Percentiles rank a stretch among this genome's conserved stretches.
phyloP scores from a whole-genome alignment of 1,139 yeast genomes.

The Hemisphaericaspora subhashii region DNA sequence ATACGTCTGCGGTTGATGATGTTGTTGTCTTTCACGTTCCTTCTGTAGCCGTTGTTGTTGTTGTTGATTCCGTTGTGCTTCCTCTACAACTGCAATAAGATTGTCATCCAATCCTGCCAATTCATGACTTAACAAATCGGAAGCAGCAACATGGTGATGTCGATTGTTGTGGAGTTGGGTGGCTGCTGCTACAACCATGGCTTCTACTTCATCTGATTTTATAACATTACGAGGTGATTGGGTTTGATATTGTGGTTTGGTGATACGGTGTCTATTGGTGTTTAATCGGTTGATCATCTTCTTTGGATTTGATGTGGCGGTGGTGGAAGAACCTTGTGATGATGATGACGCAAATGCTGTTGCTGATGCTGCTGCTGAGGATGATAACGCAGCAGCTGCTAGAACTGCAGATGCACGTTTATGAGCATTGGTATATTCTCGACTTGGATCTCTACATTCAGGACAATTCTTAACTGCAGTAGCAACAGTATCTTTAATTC shows the following conservation, averaged over 20 bases:
- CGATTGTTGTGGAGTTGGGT: conserved; percentile 36
- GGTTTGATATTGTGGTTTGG: conserved; percentile 21
- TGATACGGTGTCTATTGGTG: conserved; percentile 2
- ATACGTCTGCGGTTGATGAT: conserved; percentile 23
- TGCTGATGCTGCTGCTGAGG: conserved; percentile 3
- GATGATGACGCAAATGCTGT: neutral
- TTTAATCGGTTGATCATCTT: neutral
- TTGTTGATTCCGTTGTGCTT: conserved; percentile 50
- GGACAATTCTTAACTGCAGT: conserved; percentile 76
- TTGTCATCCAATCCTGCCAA: conserved; percentile 50
- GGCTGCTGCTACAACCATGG: conserved; percentile 36
- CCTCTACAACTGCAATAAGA: conserved; percentile 67
- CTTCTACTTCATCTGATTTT: conserved; percentile 32
- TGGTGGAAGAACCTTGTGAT: neutral
- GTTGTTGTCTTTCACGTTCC: conserved; percentile 10
- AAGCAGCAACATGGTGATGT: conserved; percentile 26
- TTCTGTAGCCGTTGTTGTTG: conserved; percentile 19
- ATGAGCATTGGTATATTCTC: conserved; percentile 29
- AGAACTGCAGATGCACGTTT: conserved; percentile 19
- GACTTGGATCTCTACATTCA: conserved; percentile 57
- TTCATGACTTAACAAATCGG: conserved; percentile 37
- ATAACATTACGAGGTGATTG: conserved; percentile 25
- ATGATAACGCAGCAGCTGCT: neutral
- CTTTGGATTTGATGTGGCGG: neutral
- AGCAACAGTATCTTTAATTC: conserved; percentile 85